Base-by-base conservation (phyloP, 306 rosid genomes). In the Echinosophora koreensis region DNA sequence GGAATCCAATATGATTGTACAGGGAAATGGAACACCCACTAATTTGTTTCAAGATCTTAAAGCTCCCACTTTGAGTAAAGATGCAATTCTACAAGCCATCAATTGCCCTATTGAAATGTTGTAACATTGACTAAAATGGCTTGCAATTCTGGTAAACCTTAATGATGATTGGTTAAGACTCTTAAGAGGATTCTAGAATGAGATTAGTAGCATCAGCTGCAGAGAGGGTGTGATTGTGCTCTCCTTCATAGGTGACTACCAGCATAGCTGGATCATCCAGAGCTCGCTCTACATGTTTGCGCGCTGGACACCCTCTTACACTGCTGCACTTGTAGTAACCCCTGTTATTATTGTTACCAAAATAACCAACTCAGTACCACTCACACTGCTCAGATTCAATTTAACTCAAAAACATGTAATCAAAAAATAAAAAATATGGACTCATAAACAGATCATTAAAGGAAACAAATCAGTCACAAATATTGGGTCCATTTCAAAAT, bases 271-370 rank as follows among this genome's bases (percentile, higher is more conserved):
- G 89, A 76, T 94, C 98, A 70, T 94, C 98, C 62, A 88, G 68
- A 41, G 98, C 98, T 87, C 98, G 64, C 70, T 94, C 98, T 59
- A 94, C 98, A 50, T 94, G 98, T 50, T 94, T 94, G 7, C 98
- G 74, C 13, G 98, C 98, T 49, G 98, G 98, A 71, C 98, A 94
- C 0, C 98, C 98, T 84, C 98, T 84, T 0, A 94, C 95, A 18
- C 97, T 94, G 80, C 98, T 94, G 81, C 98, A 94, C 97, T 94
- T 94, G 84, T 94, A 94, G 83, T 94, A 94, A 0, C 98, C 97
- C 85, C 98, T 94, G 87, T 77, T 51, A 47, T 28, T 28, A 17
- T 34, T 7, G 16, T 68, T 65, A 62, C 17, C 0, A 10, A 22
- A 27, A 42, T 44, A 5, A 69, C 17, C 28, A 61, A 78, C 12